Conservation (phyloP, 257 asterid species). For the Fraxinus excelsior region DNA sequence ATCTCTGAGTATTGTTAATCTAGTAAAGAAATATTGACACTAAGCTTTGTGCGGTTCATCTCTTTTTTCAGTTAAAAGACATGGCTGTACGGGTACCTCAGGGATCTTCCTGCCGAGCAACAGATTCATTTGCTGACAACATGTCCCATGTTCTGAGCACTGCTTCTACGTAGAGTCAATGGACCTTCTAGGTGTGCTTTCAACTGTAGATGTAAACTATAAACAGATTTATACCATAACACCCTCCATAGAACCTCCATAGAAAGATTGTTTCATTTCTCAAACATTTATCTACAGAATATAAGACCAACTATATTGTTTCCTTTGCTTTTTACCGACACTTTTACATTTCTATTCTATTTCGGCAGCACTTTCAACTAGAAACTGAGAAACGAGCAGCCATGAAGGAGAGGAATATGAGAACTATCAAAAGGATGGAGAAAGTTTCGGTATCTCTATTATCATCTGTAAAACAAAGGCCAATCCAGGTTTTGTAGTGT, state of each 20-base stretch:
- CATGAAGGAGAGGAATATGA: not conserved
- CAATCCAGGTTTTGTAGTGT: not conserved
- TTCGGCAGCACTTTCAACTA: not conserved
- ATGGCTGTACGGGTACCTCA: constrained; percentile 47
- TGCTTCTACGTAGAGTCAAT: constrained; percentile 39
- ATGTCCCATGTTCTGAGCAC: constrained; percentile 37
- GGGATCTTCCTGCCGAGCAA: constrained; percentile 48
- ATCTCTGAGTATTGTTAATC: not conserved
- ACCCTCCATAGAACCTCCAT: no score
- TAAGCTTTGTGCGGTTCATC: constrained; percentile 12
- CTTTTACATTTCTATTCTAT: not conserved
- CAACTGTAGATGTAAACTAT: not conserved
- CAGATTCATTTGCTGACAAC: constrained; percentile 43
- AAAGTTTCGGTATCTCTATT: not conserved
- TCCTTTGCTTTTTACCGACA: not conserved
- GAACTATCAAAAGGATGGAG: not conserved
- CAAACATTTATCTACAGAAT: not conserved
- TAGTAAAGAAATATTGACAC: constrained; percentile 5
- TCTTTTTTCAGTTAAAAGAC: constrained; percentile 50
- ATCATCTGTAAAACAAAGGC: not conserved
- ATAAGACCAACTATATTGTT: not conserved
- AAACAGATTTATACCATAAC: not conserved
- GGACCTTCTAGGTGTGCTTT: constrained; percentile 22
- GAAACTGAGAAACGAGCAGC: not conserved
- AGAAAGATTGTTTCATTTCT: not conserved